These are phyloP conservation scores for Phaeosphaeria sp. DNA, from an alignment of 2,329 filamentous ascomycete species.

Conservation along the genomic window DNA sequence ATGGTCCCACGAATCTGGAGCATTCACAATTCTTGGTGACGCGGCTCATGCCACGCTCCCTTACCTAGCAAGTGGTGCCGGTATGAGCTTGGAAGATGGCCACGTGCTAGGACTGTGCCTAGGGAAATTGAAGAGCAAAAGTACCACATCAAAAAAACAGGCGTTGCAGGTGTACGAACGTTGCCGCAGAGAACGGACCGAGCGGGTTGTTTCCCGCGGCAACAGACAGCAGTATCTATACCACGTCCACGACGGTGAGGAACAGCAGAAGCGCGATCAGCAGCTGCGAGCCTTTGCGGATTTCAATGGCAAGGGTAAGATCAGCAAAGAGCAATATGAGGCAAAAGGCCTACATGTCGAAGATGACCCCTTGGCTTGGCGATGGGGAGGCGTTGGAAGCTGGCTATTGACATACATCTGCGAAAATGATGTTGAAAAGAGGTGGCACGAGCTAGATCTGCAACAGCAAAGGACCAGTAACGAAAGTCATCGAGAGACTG, in stretches of 20 bases:
- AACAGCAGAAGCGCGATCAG: conserved; percentile 62
- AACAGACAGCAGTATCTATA: conserved; percentile 69
- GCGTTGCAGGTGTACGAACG: conserved; percentile 61
- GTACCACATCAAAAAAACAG: conserved; percentile 44
- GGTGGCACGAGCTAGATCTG: conserved; percentile 32
- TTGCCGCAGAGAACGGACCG: conserved; percentile 65
- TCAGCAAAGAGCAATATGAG: conserved; percentile 23
- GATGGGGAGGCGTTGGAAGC: conserved; percentile 44
- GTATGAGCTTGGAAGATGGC: conserved; percentile 68
- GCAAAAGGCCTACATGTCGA: conserved; percentile 30
- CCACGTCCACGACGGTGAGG: conserved; percentile 65
- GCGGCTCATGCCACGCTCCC: conserved; percentile 70
- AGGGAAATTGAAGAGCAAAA: conserved; percentile 52
- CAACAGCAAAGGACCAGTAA: conserved; percentile 2
- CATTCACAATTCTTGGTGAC: conserved; percentile 68
- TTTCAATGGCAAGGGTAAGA: conserved; percentile 37
- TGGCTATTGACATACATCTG: conserved; percentile 47
- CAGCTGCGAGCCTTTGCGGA: conserved; percentile 34
- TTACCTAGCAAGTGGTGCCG: conserved; percentile 65
- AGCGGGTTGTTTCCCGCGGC: conserved; percentile 65
- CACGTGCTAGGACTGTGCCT: conserved; percentile 65
- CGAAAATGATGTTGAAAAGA: conserved; percentile 39
- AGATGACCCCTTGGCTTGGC: conserved; percentile 46
- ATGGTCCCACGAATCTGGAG: conserved; percentile 64
- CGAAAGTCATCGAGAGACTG: conserved; percentile 9